These are phyloP conservation scores for Colletotrichum coccodes DNA, from an alignment of 2,329 filamentous ascomycete species.

Conservation along the genomic window DNA sequence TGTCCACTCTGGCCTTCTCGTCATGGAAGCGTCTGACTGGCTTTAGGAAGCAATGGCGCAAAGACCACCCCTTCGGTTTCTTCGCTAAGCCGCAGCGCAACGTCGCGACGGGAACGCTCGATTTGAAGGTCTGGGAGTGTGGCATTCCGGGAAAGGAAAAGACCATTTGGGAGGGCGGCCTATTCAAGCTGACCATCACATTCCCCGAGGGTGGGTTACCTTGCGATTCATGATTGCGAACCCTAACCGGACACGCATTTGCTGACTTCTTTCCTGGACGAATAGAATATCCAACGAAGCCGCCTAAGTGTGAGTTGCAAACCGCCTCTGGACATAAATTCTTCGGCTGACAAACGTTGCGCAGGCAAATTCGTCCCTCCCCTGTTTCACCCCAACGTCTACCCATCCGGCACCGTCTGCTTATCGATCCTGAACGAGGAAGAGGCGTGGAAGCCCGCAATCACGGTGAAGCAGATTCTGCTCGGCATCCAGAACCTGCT, in stretches of 20 bases:
- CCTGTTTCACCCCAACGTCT: conserved; percentile 98
- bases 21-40: conserved; percentile 35
- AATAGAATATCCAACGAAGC: conserved; percentile 96
- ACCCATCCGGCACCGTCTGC: conserved; percentile 97
- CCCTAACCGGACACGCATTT: background rate
- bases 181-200: conserved; percentile 92
- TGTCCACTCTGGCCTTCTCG: conserved; percentile 15
- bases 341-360: conserved; percentile 9
- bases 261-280: conserved; percentile 35
- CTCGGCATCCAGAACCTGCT: conserved; percentile 95
- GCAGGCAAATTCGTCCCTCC: conserved; percentile 95
- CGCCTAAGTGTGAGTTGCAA: conserved; percentile 87
- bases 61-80: conserved; percentile 97
- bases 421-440: conserved; percentile 98
- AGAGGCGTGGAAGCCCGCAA: conserved; percentile 97
- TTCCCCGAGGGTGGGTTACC: conserved; percentile 86
- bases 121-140: conserved; percentile 96
- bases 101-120: conserved; percentile 77
- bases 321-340: background rate
- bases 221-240: background rate
- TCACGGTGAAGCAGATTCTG: conserved; percentile 97
- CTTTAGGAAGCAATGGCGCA: conserved; percentile 91
- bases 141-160: conserved; percentile 96
- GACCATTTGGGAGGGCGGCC: conserved; percentile 96
- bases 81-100: conserved; percentile 89